Conservation (phyloP, 257 asterid genomes). For the Fraxinus americana region DNA sequence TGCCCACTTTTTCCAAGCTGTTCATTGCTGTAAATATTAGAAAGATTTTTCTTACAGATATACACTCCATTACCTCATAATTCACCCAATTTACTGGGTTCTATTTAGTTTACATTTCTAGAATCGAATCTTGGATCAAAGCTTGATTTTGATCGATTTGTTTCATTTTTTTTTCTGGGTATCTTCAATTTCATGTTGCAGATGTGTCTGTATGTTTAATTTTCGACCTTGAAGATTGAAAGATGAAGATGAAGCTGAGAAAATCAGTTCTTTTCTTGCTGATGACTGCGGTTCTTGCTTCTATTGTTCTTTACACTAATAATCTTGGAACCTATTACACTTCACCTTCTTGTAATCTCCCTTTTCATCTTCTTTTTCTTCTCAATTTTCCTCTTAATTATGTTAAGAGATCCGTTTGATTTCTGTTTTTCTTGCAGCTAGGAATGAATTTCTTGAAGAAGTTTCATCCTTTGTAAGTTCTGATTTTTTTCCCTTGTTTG, state of each 20-base stretch:
- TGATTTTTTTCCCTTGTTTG: background rate
- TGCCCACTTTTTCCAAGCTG: background rate
- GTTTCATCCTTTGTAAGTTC: constrained; percentile 73
- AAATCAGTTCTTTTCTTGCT: constrained; percentile 60
- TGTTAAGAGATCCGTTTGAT: background rate
- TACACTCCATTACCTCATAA: constrained; percentile 2
- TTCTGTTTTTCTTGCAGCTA: constrained; percentile 47
- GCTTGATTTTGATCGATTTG: background rate
- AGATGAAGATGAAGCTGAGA: constrained; percentile 55
- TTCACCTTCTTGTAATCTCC: constrained; percentile 55
- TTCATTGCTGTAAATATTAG: background rate
- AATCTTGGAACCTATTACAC: constrained; percentile 54
- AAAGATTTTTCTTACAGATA: constrained; percentile 5
- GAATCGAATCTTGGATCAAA: constrained; percentile 3
- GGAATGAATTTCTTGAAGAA: constrained; percentile 60
- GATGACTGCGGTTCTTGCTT: constrained; percentile 67
- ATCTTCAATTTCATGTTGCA: constrained; percentile 16
- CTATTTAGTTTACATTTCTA: constrained; percentile 4
- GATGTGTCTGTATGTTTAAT: constrained; percentile 18
- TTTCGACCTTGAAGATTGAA: constrained; percentile 14
- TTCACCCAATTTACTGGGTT: constrained; percentile 23
- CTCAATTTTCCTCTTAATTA: background rate
- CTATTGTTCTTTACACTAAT: constrained; percentile 70
- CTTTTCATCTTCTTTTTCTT: background rate
- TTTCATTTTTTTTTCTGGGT: background rate